phyloP scores from a whole-genome alignment of 352 stramenopile genomes.

The Phytophthora meadii region DNA sequence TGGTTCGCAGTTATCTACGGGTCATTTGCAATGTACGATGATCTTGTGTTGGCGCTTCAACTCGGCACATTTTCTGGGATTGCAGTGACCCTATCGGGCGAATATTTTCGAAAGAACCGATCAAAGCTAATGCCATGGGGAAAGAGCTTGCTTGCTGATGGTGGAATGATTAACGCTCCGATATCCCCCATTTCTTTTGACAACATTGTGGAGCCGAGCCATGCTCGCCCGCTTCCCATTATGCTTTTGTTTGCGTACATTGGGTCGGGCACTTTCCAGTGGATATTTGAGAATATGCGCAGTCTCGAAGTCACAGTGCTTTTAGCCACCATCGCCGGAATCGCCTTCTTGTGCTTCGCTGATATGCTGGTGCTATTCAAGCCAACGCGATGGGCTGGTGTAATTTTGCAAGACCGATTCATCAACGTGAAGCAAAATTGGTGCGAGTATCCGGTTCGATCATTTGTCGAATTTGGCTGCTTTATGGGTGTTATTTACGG shows the following conservation, averaged over 20 bases:
- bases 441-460: slow-evolving; percentile 76
- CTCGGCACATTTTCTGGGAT: slow-evolving; percentile 87
- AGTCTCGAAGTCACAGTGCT: slow-evolving; percentile 84
- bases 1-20: slow-evolving; percentile 83
- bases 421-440: slow-evolving; percentile 79
- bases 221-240: slow-evolving; percentile 46
- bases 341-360: slow-evolving; percentile 84
- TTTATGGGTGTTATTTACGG: slow-evolving; percentile 91
- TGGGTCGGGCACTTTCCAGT: slow-evolving; percentile 86
- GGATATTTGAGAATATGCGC: slow-evolving; percentile 90
- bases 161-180: slow-evolving; percentile 23
- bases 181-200: slow-evolving; percentile 30
- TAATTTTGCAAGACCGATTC: slow-evolving; percentile 88
- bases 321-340: slow-evolving; percentile 79
- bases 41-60: slow-evolving; percentile 80
- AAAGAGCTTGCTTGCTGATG: slow-evolving; percentile 28
- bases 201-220: slow-evolving; percentile 12
- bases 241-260: slow-evolving; percentile 89
- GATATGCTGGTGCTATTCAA: slow-evolving; percentile 71
- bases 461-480: slow-evolving; percentile 86
- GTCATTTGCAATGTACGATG: slow-evolving; percentile 84
- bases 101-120: slow-evolving; percentile 77
- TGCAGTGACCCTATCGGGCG: slow-evolving; percentile 76
- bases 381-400: slow-evolving; percentile 69
- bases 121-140: slow-evolving; percentile 63